These are phyloP conservation scores for Neonectria punicea DNA, from an alignment of 2,329 filamentous ascomycete species.

Conservation along the genomic window DNA sequence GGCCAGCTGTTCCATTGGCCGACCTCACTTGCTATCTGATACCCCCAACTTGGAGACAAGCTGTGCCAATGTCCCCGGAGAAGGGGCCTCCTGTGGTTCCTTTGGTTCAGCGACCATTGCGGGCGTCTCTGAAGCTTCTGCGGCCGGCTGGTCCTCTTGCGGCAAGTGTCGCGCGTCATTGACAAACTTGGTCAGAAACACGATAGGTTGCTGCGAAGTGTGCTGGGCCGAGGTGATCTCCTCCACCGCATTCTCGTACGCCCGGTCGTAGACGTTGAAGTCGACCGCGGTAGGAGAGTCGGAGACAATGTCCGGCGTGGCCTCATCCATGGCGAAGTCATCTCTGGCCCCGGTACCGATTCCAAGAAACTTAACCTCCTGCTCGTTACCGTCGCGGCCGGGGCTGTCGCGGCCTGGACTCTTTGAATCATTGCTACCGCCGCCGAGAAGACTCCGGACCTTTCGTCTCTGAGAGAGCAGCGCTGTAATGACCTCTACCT, in stretches of 20 bases:
- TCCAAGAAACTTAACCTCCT: conserved; percentile 74
- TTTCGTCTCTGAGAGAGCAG: conserved; percentile 60
- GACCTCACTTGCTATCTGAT: conserved; percentile 22
- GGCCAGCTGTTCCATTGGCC: conserved; percentile 10
- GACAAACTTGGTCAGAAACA: conserved; percentile 62
- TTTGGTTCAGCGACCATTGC: conserved; percentile 9
- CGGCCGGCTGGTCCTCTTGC: conserved; percentile 48
- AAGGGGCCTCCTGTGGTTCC: conserved; percentile 21
- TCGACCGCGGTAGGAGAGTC: conserved; percentile 88
- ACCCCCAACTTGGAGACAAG: conserved; percentile 38
- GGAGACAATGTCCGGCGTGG: conserved; percentile 68
- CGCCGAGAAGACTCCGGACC: conserved; percentile 45
- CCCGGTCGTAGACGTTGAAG: conserved; percentile 88
- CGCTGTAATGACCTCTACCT: conserved; percentile 60
- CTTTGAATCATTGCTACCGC: conserved; percentile 58
- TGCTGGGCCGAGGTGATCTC: conserved; percentile 65
- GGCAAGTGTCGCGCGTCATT: conserved; percentile 55
- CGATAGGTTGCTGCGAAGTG: conserved; percentile 52
- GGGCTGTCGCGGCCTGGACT: conserved; percentile 63
- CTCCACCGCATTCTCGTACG: conserved; percentile 82
- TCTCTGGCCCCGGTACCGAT: conserved; percentile 75
- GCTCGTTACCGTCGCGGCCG: conserved; percentile 71
- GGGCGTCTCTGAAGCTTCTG: conserved; percentile 20
- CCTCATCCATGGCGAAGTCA: conserved; percentile 53
- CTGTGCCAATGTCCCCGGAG: conserved; percentile 35